These are phyloP conservation scores for Roridomyces roridus DNA, from an alignment of 768 basidiomycete genomes.

Conservation along the genomic window DNA sequence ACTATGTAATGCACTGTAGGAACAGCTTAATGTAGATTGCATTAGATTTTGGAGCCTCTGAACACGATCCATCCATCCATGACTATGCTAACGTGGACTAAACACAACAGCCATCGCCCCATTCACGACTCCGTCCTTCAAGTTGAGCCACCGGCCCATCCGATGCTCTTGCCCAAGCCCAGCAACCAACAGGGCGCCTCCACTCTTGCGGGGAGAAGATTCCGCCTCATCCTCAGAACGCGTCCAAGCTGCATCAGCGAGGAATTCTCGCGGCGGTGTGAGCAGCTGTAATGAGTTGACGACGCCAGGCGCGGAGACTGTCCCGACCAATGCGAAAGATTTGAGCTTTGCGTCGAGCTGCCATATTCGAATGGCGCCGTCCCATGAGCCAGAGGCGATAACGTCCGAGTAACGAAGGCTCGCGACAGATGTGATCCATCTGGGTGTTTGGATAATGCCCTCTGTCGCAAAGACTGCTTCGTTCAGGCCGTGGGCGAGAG, in stretches of 20 bases:
- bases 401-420: constrained; percentile 88
- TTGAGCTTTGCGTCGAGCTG: constrained; percentile 80
- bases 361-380: constrained; percentile 90
- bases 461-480: constrained; percentile 75
- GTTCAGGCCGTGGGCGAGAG: constrained; percentile 87
- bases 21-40: no score
- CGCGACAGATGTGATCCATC: constrained; percentile 91
- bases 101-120: constrained; percentile 70
- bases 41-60: no score
- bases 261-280: constrained; percentile 55
- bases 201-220: constrained; percentile 22
- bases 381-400: constrained; percentile 95
- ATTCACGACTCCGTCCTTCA: constrained; percentile 79
- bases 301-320: constrained; percentile 74
- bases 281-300: constrained; percentile 91
- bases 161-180: constrained; percentile 89
- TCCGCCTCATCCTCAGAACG: constrained; percentile 24
- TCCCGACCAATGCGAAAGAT: constrained; percentile 73
- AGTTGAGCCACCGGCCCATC: constrained; percentile 85
- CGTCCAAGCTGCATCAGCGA: constrained; percentile 44
- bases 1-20: background rate
- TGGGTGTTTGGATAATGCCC: constrained; percentile 74
- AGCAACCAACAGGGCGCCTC: constrained; percentile 68
- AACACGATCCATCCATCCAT: no score
- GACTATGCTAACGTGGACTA: constrained; percentile 37